Percentiles rank a stretch among this genome's conserved stretches.
phyloP scores from a whole-genome alignment of 2,329 filamentous ascomycete genomes.

The Dryadomyces quercus-mongolicae region DNA sequence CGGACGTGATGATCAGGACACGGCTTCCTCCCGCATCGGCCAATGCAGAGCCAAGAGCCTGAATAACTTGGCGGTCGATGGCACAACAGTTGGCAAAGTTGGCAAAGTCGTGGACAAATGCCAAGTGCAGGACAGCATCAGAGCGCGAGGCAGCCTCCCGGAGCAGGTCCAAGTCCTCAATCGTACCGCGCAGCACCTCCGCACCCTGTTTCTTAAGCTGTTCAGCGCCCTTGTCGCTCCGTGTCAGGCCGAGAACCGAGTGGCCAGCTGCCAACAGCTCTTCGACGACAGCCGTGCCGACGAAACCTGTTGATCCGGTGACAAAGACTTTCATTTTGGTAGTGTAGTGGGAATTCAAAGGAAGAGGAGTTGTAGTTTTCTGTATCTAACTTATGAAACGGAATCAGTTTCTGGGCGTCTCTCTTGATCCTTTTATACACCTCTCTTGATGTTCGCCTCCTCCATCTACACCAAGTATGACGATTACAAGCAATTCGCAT shows the following conservation, averaged over 20 bases:
- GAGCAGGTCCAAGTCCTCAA: slow-evolving; percentile 23
- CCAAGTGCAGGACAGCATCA: slow-evolving; percentile 28
- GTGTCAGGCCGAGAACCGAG: slow-evolving; percentile 27
- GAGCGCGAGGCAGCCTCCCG: slow-evolving; percentile 17
- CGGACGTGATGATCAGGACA: slow-evolving; percentile 24
- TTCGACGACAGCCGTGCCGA: slow-evolving; percentile 25
- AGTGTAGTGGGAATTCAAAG: neutral
- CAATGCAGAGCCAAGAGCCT: slow-evolving; percentile 22
- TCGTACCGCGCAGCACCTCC: slow-evolving; percentile 19
- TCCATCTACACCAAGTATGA: neutral
- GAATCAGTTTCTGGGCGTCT: no score
- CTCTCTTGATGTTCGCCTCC: no score
- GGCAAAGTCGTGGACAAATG: slow-evolving; percentile 28
- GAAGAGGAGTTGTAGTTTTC: neutral
- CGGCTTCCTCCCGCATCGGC: slow-evolving; percentile 15
- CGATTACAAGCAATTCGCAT: no score
- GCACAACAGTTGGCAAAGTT: slow-evolving; percentile 17
- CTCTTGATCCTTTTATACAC: no score
- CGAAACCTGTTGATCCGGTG: slow-evolving; percentile 30
- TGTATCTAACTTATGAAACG: neutral
- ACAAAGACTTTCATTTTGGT: slow-evolving; percentile 25
- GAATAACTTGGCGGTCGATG: slow-evolving; percentile 22
- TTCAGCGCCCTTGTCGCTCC: slow-evolving; percentile 18
- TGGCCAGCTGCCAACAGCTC: slow-evolving; percentile 26
- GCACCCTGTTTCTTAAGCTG: slow-evolving; percentile 20